phyloP scores from a whole-genome alignment of 495 filamentous ascomycete species.

The Talaromyces adpressus region DNA sequence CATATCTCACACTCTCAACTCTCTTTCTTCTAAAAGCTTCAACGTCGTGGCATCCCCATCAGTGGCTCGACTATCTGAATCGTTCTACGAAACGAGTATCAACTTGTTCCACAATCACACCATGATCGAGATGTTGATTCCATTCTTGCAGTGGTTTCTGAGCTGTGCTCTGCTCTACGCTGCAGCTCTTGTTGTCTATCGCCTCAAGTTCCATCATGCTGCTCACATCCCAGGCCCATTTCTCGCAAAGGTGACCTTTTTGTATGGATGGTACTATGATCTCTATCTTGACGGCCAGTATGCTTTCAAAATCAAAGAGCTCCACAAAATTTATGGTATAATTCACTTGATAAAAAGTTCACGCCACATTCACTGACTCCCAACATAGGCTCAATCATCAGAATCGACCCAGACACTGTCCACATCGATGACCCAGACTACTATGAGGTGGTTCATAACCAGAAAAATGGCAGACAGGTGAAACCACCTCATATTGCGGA shows the following conservation, averaged over 20 bases:
- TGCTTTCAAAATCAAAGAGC: slow-evolving; percentile 24
- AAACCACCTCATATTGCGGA: background rate
- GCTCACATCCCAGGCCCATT: slow-evolving; percentile 7
- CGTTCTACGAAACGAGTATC: background rate
- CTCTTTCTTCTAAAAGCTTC: background rate
- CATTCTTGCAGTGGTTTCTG: background rate
- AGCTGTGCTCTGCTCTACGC: background rate
- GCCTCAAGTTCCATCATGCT: slow-evolving; percentile 6
- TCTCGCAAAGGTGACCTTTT: slow-evolving; percentile 27
- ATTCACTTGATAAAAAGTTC: background rate
- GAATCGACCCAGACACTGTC: slow-evolving; percentile 44
- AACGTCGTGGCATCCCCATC: background rate
- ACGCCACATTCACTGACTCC: background rate
- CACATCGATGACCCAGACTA: slow-evolving; percentile 31
- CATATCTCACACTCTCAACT: background rate
- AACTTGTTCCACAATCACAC: background rate
- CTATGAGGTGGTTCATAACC: slow-evolving; percentile 28
- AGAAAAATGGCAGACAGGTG: slow-evolving; percentile 11
- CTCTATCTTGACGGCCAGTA: slow-evolving; percentile 12
- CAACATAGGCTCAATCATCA: slow-evolving; percentile 42
- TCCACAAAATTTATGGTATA: slow-evolving; percentile 30
- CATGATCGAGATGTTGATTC: background rate
- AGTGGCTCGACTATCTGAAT: background rate
- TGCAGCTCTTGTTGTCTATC: slow-evolving; percentile 1
- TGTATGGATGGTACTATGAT: slow-evolving; percentile 9